Conservation (phyloP, 176 grass and related monocot species). For the bread wheat (Triticum aestivum) region IWGSC_CS_RefSeq_v2.1 NC_057803.1:711021974-711022473, state of each 20-base stretch:
- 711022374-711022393: no score
- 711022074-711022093: conserved; percentile 74
- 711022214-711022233: neutral
- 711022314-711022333: neutral
- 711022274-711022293: conserved; percentile 20
- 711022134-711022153: neutral
- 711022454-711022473: conserved; percentile 22
- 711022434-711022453: conserved; percentile 38
- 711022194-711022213: neutral
- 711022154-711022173: neutral
- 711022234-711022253: conserved; percentile 37
- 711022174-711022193: neutral
- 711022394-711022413: neutral
- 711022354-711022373: conserved; percentile 30
- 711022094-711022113: conserved; percentile 25
- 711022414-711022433: neutral
- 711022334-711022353: conserved; percentile 13
- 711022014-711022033: conserved; percentile 30
- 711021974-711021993: neutral
- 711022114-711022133: conserved; percentile 53
- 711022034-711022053: conserved; percentile 35
- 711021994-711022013: neutral
- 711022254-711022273: conserved; percentile 6
- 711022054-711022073: conserved; percentile 26
- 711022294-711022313: neutral